These are phyloP conservation scores for Austroboletus festivus DNA, from an alignment of 768 basidiomycete genomes.

Conservation along the genomic window DNA sequence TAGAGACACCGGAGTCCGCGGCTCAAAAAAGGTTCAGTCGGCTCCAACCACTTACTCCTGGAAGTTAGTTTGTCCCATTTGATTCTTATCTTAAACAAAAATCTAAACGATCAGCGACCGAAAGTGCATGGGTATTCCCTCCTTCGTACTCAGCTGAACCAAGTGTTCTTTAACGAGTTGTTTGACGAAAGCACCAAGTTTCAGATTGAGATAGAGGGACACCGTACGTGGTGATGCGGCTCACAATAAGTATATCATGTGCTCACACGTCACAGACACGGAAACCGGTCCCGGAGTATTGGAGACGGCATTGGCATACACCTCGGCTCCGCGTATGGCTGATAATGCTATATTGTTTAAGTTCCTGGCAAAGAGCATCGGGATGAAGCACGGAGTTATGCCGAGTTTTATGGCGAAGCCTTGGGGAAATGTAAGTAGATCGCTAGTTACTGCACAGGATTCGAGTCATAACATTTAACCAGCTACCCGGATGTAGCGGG, in stretches of 20 bases:
- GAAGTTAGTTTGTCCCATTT: constrained; percentile 60
- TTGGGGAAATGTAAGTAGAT: constrained; percentile 74
- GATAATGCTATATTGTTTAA: constrained; percentile 95
- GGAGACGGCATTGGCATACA: constrained; percentile 87
- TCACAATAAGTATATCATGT: neutral
- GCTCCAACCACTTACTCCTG: constrained; percentile 81
- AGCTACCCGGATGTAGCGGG: constrained; percentile 98
- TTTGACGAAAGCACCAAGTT: constrained; percentile 75
- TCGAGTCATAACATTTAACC: constrained; percentile 2
- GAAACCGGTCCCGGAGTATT: constrained; percentile 90
- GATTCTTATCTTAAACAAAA: neutral
- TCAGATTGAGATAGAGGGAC: constrained; percentile 79
- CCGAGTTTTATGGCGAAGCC: constrained; percentile 99
- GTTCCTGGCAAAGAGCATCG: constrained; percentile 85
- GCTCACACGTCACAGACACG: constrained; percentile 54
- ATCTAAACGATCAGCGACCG: constrained; percentile 4
- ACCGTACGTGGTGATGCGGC: constrained; percentile 50
- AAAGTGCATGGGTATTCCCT: constrained; percentile 97
- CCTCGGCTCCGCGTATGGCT: constrained; percentile 74
- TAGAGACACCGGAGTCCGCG: constrained; percentile 77
- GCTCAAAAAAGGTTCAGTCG: constrained; percentile 75
- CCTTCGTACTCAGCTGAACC: constrained; percentile 85
- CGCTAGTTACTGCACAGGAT: neutral
- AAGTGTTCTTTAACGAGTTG: constrained; percentile 83
- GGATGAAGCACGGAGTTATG: constrained; percentile 82